Conservation (phyloP, 306 rosid species). For the Vicia villosa region DNA sequence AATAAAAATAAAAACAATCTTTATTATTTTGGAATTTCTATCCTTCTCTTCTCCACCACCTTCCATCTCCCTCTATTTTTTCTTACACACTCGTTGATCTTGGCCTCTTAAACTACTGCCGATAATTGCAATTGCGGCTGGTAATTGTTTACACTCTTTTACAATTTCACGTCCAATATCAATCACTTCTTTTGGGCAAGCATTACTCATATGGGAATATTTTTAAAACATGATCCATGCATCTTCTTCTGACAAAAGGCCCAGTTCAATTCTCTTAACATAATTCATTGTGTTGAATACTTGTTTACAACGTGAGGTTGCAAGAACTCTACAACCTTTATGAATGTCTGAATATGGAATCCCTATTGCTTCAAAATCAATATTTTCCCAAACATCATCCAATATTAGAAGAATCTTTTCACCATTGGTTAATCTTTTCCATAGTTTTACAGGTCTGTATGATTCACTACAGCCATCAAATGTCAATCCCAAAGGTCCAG, state of each 20-base stretch:
- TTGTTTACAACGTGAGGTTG: neutral
- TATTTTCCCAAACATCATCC: conserved; percentile 25
- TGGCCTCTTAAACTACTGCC: too few species aligned
- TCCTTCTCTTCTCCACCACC: too few species aligned
- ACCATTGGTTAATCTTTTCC: neutral
- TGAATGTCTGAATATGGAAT: neutral
- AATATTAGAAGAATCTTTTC: conserved; percentile 29
- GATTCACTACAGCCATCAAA: neutral
- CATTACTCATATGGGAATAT: neutral
- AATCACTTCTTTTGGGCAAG: too few species aligned
- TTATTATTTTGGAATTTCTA: too few species aligned
- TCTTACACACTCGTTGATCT: too few species aligned
- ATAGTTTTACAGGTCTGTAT: neutral
- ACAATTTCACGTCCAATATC: too few species aligned
- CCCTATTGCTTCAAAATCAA: neutral
- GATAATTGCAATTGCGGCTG: too few species aligned
- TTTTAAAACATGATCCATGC: neutral
- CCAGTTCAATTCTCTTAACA: neutral
- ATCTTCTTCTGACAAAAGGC: neutral
- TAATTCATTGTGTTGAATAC: neutral
- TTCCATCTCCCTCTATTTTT: too few species aligned
- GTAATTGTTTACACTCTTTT: too few species aligned
- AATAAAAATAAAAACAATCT: too few species aligned
- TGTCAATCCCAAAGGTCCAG: neutral
- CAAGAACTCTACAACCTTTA: neutral